Evolutionary conservation across 1,284 basidiomycete genomes (phyloP), one percentile per base, ranked within the genome.

Genomic region (Apiotrichum mycotoxinovorans): DNA sequence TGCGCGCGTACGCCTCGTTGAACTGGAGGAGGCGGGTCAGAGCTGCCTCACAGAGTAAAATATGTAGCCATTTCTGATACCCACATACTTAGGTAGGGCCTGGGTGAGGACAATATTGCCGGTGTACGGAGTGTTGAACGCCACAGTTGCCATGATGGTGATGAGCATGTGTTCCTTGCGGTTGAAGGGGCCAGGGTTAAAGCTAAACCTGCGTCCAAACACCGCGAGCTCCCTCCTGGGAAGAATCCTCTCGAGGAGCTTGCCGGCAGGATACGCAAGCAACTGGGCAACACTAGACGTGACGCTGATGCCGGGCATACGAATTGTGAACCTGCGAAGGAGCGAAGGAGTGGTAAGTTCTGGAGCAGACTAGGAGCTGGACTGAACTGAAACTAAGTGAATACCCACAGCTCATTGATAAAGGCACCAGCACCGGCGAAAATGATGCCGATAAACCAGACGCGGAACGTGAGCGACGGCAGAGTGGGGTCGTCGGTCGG

Each of bases 401-500:
- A 30, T 30, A 30, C 30, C 30, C 30, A 30, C 30, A 81, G 66
- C 38, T 79, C 65, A 44, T 63, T 58, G 52, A 85, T 64, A 54
- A 56, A 37, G 78, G 79, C 58, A 81, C 78, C 17, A 80, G 80
- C 25, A 43, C 54, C 54, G 18, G 34, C 14, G 52, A 61, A 84
- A 12, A 81, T 65, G 42, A 79, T 63, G 63, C 87, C 84, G 23
- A 86, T 79, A 8, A 81, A 68, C 86, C 86, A 89, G 82, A 86
- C 85, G 66, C 90, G 83, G 79, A 91, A 88, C 5, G 91, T 93
- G 74, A 86, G 88, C 51, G 85, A 85, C 7, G 86, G 87, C 80
- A 90, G 89, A 9, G 79, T 76, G 1, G 85, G 84, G 70, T 92
- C 89, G 66, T 92, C 89, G 25, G 84, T 79, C 65, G 84, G 88